Conservation (phyloP, 805 yeast genomes). For the Lipomyces chichibuensis region DNA sequence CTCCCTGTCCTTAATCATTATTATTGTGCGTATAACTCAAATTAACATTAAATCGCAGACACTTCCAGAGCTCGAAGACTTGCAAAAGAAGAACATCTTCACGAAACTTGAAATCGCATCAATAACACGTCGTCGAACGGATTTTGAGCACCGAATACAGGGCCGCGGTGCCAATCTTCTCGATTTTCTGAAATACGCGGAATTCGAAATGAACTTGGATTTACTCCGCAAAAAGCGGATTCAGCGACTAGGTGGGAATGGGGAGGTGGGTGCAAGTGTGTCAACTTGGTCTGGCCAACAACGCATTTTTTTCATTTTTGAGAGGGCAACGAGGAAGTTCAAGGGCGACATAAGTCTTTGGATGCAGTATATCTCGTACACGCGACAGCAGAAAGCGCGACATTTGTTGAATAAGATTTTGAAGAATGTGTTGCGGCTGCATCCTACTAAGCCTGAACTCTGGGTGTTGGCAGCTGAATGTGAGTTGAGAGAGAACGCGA, state of each 20-base stretch:
- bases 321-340: conserved; percentile 77
- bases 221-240: conserved; percentile 73
- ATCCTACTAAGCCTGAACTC: conserved; percentile 86
- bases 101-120: conserved; percentile 73
- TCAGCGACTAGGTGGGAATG: conserved; percentile 56
- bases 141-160: conserved; percentile 86
- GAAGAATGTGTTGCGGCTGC: conserved; percentile 70
- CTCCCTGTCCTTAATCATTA: conserved; percentile 3
- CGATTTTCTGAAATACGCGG: conserved; percentile 78
- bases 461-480: conserved; percentile 96
- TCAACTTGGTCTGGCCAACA: conserved; percentile 88
- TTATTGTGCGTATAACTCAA: not conserved
- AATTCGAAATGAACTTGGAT: conserved; percentile 79
- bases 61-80: conserved; percentile 90
- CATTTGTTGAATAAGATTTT: conserved; percentile 51
- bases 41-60: conserved; percentile 48
- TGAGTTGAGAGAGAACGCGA: conserved; percentile 86
- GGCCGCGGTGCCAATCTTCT: conserved; percentile 79
- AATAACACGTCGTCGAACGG: conserved; percentile 92
- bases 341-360: conserved; percentile 79
- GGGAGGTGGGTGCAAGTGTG: conserved; percentile 45
- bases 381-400: conserved; percentile 42
- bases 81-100: conserved; percentile 78
- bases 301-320: conserved; percentile 78
- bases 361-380: conserved; percentile 70